Base-by-base conservation (phyloP, 768 basidiomycete species). In the Agaricus sinodeliciosus region DNA sequence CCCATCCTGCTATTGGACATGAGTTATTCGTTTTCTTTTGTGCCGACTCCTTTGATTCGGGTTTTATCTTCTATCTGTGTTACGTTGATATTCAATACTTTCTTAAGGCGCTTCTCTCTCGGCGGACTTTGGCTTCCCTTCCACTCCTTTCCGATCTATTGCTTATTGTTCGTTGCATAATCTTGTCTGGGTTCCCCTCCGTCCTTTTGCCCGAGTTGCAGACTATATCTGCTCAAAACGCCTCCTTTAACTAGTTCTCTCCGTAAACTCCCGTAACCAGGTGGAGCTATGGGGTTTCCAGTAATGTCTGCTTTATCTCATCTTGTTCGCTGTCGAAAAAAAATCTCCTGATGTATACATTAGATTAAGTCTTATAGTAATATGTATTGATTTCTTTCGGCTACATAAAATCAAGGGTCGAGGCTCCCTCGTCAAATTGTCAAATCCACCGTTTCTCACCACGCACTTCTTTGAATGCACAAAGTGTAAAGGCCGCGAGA, bases 291-390 rank as follows among this genome's bases (percentile, higher is more conserved):
- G 27, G 44, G 47, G 46, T 41, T 53, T 47, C 19, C 16, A 39
- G 39, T 41, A 53, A 41, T 27, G 40, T 35, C 25, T 37, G 44
- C 28, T 42, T 53, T 42, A 18, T 42, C 37, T 47, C 51, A 27
- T 35, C 45, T 46, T 53, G 36, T 53, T 44, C 31, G 11, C 11
- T 47, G 16, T 42, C 18, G 26, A 27, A 16, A 39, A 47, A 47
- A 53, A 35, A 12, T n/a, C 12, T 36, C 35, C 36, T 39, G 36
- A 39, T 53, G 45, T 53, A 53, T 37, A 18, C 18, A 53, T 36
- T 53, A 53, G 45, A 53, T 18, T 53, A 53, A 48, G 37, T 34
- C 37, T 53, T 53, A 53, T 53, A 40, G 27, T 53, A 53, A 53
- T 53, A 53, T 53, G 51, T 53, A 53, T 47, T 46, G 51, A 36